These are phyloP conservation scores for Fusarium continuum DNA, from an alignment of 2,329 filamentous ascomycete species.

Conservation along the genomic window DNA sequence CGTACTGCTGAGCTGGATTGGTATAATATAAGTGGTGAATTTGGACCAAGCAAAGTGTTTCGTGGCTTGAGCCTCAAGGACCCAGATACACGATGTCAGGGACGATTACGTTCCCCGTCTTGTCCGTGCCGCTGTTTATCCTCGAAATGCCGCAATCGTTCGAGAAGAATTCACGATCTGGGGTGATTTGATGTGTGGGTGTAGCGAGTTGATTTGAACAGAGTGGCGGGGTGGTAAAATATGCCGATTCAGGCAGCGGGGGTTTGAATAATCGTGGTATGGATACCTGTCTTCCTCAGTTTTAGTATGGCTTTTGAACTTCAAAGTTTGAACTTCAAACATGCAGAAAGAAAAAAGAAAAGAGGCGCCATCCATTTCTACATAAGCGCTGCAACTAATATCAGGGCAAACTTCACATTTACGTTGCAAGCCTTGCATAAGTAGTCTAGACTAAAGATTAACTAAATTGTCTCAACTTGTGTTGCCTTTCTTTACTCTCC, in stretches of 20 bases:
- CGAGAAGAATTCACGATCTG: conserved; percentile 3
- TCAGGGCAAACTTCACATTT: too few relatives aligned
- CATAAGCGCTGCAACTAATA: not conserved
- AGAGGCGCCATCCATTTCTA: not conserved
- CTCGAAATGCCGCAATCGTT: conserved; percentile 22
- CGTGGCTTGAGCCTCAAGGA: conserved; percentile 26
- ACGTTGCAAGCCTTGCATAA: too few relatives aligned
- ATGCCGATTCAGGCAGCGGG: conserved; percentile 14
- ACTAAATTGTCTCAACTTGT: too few relatives aligned
- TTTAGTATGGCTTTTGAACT: not conserved
- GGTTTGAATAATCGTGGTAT: not conserved
- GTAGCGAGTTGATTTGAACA: not conserved
- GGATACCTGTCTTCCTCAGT: conserved; percentile 7
- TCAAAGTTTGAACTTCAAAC: too few relatives aligned
- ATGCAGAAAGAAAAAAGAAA: not conserved
- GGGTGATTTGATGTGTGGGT: not conserved
- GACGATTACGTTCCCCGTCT: not conserved
- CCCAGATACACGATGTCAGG: conserved; percentile 6
- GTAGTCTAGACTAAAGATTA: too few relatives aligned
- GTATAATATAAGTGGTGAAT: conserved; percentile 30
- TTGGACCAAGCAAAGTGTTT: conserved; percentile 9
- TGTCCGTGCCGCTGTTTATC: not conserved
- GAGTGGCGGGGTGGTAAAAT: conserved; percentile 8
- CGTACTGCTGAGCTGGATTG: conserved; percentile 12
- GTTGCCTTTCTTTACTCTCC: too few relatives aligned